These are phyloP conservation scores for Cicer arietinum DNA, from an alignment of 306 rosid genomes.

Conservation along the genomic window DNA sequence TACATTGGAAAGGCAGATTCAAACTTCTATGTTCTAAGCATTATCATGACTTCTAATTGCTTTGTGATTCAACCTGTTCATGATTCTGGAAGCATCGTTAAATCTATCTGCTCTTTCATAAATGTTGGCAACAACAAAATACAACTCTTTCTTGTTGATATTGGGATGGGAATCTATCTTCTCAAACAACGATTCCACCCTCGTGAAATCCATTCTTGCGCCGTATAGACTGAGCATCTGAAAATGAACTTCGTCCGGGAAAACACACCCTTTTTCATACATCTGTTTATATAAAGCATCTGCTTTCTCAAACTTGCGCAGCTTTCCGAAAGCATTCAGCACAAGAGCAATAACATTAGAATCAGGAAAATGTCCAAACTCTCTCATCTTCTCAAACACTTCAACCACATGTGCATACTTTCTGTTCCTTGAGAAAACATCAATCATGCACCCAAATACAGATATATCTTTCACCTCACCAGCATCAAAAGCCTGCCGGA, in stretches of 20 bases:
- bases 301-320: slow-evolving; percentile 78
- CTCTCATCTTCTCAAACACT: slow-evolving; percentile 89
- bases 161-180: slow-evolving; percentile 75
- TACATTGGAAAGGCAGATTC: slow-evolving; percentile 34
- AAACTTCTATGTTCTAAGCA: slow-evolving; percentile 44
- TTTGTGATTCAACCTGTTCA: slow-evolving; percentile 63
- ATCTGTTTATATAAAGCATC: slow-evolving; percentile 73
- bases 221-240: slow-evolving; percentile 86
- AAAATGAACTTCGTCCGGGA: slow-evolving; percentile 86
- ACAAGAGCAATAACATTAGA: slow-evolving; percentile 84
- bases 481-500: slow-evolving; percentile 80
- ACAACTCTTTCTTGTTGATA: slow-evolving; percentile 86
- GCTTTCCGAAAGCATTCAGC: slow-evolving; percentile 86
- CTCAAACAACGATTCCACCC: slow-evolving; percentile 71
- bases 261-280: slow-evolving; percentile 84
- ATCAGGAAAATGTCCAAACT: slow-evolving; percentile 77
- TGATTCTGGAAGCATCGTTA: slow-evolving; percentile 77
- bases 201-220: slow-evolving; percentile 66
- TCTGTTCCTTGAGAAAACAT: slow-evolving; percentile 73
- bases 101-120: slow-evolving; percentile 80
- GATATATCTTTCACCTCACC: slow-evolving; percentile 84
- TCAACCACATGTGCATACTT: slow-evolving; percentile 71
- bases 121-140: slow-evolving; percentile 78
- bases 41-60: slow-evolving; percentile 46
- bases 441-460: slow-evolving; percentile 77